These are phyloP conservation scores for Kalanchoe fedtschenkoi DNA, from an alignment of 164 flowering plant species.

Conservation along the genomic window DNA sequence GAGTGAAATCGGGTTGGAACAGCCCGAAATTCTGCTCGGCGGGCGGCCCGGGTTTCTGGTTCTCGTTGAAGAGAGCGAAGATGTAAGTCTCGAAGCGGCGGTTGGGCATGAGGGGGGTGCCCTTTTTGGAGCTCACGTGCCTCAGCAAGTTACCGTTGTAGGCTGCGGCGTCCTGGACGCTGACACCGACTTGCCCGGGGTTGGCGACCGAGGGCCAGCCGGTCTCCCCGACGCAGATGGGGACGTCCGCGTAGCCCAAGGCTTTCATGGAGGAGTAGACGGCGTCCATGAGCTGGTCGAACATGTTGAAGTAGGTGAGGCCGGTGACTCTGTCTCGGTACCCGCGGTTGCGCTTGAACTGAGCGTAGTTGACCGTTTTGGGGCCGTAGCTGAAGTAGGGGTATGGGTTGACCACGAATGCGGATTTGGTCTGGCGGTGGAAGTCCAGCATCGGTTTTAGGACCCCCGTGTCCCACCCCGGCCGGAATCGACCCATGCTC, in stretches of 20 bases:
- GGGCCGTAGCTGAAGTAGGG: conserved; percentile 56
- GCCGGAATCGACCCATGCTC: conserved; percentile 46
- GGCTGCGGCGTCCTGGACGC: conserved; percentile 20
- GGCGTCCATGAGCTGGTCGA: conserved; percentile 58
- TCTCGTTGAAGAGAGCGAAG: conserved; percentile 35
- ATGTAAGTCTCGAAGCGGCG: conserved; percentile 29
- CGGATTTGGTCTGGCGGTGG: conserved; percentile 44
- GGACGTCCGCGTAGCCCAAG: conserved; percentile 32
- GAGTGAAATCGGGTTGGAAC: conserved; percentile 30
- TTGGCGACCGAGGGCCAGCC: conserved; percentile 47
- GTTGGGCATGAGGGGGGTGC: conserved; percentile 54
- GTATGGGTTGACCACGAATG: conserved; percentile 73
- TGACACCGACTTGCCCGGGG: conserved; percentile 13
- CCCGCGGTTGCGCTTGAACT: conserved; percentile 48
- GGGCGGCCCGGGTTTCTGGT: conserved; percentile 29
- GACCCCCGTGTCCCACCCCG: conserved; percentile 27
- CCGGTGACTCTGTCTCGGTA: conserved; percentile 27
- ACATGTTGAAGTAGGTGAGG: conserved; percentile 51
- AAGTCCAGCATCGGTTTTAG: conserved; percentile 55
- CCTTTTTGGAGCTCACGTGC: conserved; percentile 18
- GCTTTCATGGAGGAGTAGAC: conserved; percentile 38
- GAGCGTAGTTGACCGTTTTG: conserved; percentile 26
- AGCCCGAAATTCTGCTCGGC: conserved; percentile 34
- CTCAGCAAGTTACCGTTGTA: conserved; percentile 26
- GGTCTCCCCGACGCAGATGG: conserved; percentile 31